Percentiles rank a stretch among this genome's conserved stretches.
Conservation (phyloP, 1,139 yeast species). For the Scheffersomyces segobiensis region DNA sequence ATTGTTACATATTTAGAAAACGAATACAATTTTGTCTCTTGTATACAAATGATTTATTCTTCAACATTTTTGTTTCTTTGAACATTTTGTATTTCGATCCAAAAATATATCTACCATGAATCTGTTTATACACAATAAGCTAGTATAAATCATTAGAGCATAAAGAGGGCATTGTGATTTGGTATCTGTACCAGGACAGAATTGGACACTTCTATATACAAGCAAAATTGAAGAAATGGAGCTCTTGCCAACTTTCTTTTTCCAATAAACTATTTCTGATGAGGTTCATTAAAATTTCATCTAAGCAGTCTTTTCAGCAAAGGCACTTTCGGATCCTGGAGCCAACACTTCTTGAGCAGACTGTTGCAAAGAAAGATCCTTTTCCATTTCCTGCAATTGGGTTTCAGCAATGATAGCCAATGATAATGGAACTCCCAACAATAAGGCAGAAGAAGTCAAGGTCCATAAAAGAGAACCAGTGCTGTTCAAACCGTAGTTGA, state of each 20-base stretch:
- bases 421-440: constrained; percentile 91
- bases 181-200: not conserved
- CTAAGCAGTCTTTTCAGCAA: constrained; percentile 35
- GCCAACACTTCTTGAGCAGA: constrained; percentile 83
- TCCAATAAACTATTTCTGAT: not conserved
- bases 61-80: not conserved
- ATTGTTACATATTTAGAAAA: constrained; percentile 3
- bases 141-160: constrained; percentile 1
- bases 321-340: constrained; percentile 66
- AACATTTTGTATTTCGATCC: not conserved
- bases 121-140: not conserved
- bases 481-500: constrained; percentile 50
- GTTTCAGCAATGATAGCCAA: constrained; percentile 89
- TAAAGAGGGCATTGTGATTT: not conserved
- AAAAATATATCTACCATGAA: not conserved
- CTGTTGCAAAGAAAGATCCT: constrained; percentile 84
- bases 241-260: not conserved
- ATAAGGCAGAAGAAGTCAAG: constrained; percentile 76
- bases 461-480: constrained; percentile 85
- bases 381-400: constrained; percentile 91
- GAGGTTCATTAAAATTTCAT: not conserved
- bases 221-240: constrained; percentile 2
- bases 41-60: not conserved
- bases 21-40: not conserved
- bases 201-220: constrained; percentile 5